These are phyloP conservation scores for Iris macrosiphon DNA, from an alignment of 106 monocot genomes.

Conservation along the genomic window DNA sequence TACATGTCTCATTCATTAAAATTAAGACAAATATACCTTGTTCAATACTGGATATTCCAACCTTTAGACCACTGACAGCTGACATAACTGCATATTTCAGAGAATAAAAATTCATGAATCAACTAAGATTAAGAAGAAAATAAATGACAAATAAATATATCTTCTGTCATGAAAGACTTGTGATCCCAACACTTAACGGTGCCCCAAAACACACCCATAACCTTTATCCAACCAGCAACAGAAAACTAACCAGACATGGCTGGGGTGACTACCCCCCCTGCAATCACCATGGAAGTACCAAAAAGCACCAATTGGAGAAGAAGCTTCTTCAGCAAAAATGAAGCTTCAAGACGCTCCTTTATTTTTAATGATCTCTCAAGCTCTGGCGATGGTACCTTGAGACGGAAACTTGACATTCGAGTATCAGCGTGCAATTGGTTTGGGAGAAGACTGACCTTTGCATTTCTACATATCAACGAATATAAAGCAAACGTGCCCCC, in stretches of 20 bases:
- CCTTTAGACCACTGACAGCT: constrained; percentile 63
- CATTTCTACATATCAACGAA: constrained; percentile 90
- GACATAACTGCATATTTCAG: constrained; percentile 48
- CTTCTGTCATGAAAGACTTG: neutral
- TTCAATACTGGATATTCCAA: constrained; percentile 31
- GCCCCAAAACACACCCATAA: constrained; percentile 1
- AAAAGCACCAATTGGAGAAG: constrained; percentile 72
- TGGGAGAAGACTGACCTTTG: constrained; percentile 82
- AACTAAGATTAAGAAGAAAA: neutral
- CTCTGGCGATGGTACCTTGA: constrained; percentile 72
- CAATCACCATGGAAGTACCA: constrained; percentile 90
- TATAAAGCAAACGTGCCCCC: constrained; percentile 93
- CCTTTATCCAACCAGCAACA: constrained; percentile 1
- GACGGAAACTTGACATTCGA: constrained; percentile 66
- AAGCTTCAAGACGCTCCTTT: constrained; percentile 62
- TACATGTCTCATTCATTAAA: constrained; percentile 1
- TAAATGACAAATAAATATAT: neutral
- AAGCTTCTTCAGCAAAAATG: constrained; percentile 49
- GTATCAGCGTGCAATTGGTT: constrained; percentile 74
- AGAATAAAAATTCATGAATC: constrained; percentile 7
- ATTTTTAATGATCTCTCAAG: constrained; percentile 75
- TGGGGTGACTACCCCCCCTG: constrained; percentile 87
- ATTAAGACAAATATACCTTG: constrained; percentile 44
- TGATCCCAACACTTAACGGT: neutral
- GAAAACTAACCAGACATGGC: constrained; percentile 78